phyloP scores from a whole-genome alignment of 441 rosid species.

The Pelargonium citronellum region DNA sequence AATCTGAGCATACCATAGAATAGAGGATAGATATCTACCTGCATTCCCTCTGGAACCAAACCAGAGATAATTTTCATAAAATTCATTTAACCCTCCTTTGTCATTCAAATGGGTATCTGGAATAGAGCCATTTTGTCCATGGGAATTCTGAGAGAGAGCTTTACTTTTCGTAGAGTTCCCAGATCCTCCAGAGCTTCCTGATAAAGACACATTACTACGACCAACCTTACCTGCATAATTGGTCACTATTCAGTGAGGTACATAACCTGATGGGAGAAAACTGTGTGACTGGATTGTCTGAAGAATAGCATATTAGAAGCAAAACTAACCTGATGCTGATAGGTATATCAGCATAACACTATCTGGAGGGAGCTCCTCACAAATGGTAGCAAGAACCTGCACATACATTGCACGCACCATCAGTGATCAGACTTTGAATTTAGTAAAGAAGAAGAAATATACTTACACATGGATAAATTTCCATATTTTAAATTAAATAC shows the following conservation, averaged over 20 bases:
- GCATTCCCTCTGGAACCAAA: slow-evolving; percentile 66
- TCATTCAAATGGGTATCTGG: slow-evolving; percentile 55
- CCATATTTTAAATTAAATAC: background rate
- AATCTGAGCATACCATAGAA: slow-evolving; percentile 9
- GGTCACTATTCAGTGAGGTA: slow-evolving; percentile 19
- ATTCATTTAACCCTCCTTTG: slow-evolving; percentile 34
- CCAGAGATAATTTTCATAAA: slow-evolving; percentile 48
- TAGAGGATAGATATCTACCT: slow-evolving; percentile 42
- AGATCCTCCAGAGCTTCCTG: slow-evolving; percentile 52
- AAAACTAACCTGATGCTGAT: slow-evolving; percentile 67
- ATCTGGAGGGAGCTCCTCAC: slow-evolving; percentile 83
- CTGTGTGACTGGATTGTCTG: background rate
- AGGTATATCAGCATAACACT: slow-evolving; percentile 68
- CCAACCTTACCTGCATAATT: slow-evolving; percentile 54
- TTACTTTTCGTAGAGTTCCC: slow-evolving; percentile 57
- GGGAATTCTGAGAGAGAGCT: slow-evolving; percentile 36
- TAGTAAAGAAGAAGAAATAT: background rate
- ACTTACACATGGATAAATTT: background rate
- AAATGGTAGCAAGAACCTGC: slow-evolving; percentile 84
- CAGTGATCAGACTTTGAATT: background rate
- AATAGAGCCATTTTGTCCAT: slow-evolving; percentile 42
- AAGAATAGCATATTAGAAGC: slow-evolving; percentile 15
- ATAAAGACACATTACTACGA: slow-evolving; percentile 31
- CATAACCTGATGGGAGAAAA: slow-evolving; percentile 13
- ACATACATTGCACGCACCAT: slow-evolving; percentile 7